phyloP scores from a whole-genome alignment of 1,284 basidiomycete genomes.

The Boletus semigastroideus region DNA sequence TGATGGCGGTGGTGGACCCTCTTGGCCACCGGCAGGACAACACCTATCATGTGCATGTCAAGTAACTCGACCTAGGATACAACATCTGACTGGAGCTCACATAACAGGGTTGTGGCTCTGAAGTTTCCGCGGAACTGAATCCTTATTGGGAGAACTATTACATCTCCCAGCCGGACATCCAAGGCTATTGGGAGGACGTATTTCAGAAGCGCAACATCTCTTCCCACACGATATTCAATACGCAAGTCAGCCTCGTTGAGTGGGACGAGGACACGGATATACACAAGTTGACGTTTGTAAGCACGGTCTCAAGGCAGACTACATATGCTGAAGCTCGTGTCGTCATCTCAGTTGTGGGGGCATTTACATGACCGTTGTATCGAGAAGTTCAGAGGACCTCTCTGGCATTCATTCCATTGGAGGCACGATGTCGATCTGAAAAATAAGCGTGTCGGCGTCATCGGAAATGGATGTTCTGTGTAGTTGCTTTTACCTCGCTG shows the following conservation, averaged over 20 bases:
- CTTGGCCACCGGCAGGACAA: conserved; percentile 19
- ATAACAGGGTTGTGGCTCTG: conserved; percentile 50
- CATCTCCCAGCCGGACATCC: conserved; percentile 49
- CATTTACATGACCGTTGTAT: conserved; percentile 45
- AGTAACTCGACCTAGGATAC: not conserved
- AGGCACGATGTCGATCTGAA: conserved; percentile 51
- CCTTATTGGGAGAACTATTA: conserved; percentile 47
- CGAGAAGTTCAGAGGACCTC: conserved; percentile 42
- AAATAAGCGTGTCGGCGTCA: conserved; percentile 57
- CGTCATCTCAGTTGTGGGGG: conserved; percentile 45
- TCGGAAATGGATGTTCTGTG: conserved; percentile 67
- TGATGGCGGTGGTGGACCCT: conserved; percentile 1
- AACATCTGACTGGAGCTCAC: not conserved
- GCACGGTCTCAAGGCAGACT: conserved; percentile 34
- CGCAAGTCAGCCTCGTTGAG: conserved; percentile 40
- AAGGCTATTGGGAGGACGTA: conserved; percentile 49
- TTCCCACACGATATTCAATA: conserved; percentile 42
- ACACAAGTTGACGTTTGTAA: conserved; percentile 41
- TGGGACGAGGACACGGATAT: conserved; percentile 45
- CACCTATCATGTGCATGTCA: conserved; percentile 31
- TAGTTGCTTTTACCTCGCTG: conserved; percentile 29
- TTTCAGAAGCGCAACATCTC: conserved; percentile 41
- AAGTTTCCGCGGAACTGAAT: conserved; percentile 55
- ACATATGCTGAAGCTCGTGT: conserved; percentile 31
- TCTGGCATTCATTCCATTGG: conserved; percentile 54